Conservation (phyloP, 2,329 filamentous ascomycete genomes). For the Parafenestella ontariensis region DNA sequence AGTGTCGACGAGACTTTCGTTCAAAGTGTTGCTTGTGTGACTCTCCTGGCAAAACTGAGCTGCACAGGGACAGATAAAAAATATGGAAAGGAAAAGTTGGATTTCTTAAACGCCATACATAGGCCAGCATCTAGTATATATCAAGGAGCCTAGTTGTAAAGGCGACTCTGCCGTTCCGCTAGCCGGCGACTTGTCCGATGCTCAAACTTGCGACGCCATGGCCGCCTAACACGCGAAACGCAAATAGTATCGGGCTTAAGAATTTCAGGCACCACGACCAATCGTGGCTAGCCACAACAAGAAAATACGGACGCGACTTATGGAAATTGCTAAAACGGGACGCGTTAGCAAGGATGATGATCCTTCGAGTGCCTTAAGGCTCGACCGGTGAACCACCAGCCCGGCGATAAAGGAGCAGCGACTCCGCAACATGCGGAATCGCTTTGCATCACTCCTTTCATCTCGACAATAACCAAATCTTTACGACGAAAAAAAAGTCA, state of each 20-base stretch:
- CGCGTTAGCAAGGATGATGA: constrained; percentile 4
- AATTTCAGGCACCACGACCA: constrained; percentile 21
- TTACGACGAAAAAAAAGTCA: neutral
- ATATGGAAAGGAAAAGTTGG: too few relatives aligned
- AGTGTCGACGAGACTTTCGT: too few relatives aligned
- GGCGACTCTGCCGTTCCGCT: too few relatives aligned
- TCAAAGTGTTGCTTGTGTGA: too few relatives aligned
- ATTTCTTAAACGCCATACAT: too few relatives aligned
- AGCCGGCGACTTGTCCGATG: too few relatives aligned
- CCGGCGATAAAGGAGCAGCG: constrained; percentile 18
- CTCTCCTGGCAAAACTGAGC: too few relatives aligned
- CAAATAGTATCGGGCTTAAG: constrained; percentile 18
- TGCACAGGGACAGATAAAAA: too few relatives aligned
- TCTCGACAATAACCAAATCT: neutral
- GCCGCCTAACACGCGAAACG: constrained; percentile 18
- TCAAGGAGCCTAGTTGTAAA: too few relatives aligned
- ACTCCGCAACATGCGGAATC: neutral
- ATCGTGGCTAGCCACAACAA: constrained; percentile 10
- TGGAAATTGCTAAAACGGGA: constrained; percentile 10
- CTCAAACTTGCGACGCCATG: too few relatives aligned
- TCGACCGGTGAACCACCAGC: constrained; percentile 30
- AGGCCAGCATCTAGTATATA: too few relatives aligned
- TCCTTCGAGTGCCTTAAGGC: constrained; percentile 5
- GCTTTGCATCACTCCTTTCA: neutral
- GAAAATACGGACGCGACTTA: constrained; percentile 11